Percentiles rank a stretch among this genome's conserved stretches.
Conservation (phyloP, 2,329 filamentous ascomycete genomes). For the Pseudogymnoascus sp. region DNA sequence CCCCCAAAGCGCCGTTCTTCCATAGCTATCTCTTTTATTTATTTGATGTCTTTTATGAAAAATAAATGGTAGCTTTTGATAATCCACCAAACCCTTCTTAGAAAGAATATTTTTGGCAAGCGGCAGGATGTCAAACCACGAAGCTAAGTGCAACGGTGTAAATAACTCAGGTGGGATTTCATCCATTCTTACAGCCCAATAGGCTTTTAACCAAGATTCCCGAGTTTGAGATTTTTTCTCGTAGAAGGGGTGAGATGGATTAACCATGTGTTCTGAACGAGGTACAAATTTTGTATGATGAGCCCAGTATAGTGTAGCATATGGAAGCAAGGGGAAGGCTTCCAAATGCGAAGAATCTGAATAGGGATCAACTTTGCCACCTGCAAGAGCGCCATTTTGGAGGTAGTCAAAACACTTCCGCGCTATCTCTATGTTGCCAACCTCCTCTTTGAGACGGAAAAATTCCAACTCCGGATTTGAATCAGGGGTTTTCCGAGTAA, state of each 20-base stretch:
- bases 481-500: conserved; percentile 16
- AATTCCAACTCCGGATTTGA: conserved; percentile 13
- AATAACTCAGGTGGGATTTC: not conserved
- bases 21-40: too few species aligned
- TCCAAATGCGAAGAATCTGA: conserved; percentile 6
- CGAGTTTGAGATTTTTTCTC: not conserved
- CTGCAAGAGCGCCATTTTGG: conserved; percentile 9
- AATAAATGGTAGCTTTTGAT: too few species aligned
- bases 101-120: not conserved
- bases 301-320: not conserved
- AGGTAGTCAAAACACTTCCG: conserved; percentile 15
- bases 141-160: not conserved
- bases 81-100: not conserved
- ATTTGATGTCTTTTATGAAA: too few species aligned
- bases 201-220: not conserved
- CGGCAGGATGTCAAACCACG: not conserved
- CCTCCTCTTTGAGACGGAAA: conserved; percentile 14
- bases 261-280: not conserved
- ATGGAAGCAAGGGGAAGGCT: conserved; percentile 12
- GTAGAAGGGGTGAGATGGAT: not conserved
- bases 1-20: too few species aligned
- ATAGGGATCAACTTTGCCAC: not conserved
- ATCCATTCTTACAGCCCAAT: not conserved
- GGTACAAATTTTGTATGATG: not conserved
- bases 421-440: conserved; percentile 13